A percentile compares a stretch with the other conserved stretches of the same genome.
phyloP scores from a whole-genome alignment of 192 early-diverging fungal species.

The Chytriomyces sp. region DNA sequence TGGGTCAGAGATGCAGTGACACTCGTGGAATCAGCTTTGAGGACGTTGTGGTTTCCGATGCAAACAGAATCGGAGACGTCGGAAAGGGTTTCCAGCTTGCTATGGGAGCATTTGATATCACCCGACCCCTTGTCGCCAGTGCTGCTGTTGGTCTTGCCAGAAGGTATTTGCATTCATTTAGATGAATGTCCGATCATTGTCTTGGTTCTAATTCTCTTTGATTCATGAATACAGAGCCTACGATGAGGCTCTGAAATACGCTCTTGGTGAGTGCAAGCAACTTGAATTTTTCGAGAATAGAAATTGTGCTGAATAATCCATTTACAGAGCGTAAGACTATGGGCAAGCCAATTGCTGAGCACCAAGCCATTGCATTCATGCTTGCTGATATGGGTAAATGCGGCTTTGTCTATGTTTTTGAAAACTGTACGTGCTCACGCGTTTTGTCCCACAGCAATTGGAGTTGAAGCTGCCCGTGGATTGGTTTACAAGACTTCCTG shows the following conservation, averaged over 20 bases:
- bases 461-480: constrained; percentile 84
- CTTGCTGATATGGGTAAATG: constrained; percentile 80
- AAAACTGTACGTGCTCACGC: background rate
- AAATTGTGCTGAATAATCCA: background rate
- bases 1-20: constrained; percentile 94
- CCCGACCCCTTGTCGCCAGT: constrained; percentile 87
- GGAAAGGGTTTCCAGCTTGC: constrained; percentile 96
- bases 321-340: constrained; percentile 89
- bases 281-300: background rate
- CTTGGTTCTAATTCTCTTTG: background rate
- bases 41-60: constrained; percentile 82
- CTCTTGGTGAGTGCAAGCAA: constrained; percentile 46
- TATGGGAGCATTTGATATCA: constrained; percentile 96
- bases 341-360: constrained; percentile 84
- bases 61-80: constrained; percentile 82
- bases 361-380: constrained; percentile 94
- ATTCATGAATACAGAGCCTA: constrained; percentile 62
- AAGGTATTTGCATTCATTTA: constrained; percentile 30
- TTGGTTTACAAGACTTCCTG: constrained; percentile 86
- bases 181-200: too few relatives aligned
- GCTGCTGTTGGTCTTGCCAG: constrained; percentile 89
- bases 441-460: constrained; percentile 65
- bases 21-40: constrained; percentile 90
- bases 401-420: background rate
- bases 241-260: constrained; percentile 89